Percentiles rank a stretch among this genome's conserved stretches.
These are phyloP conservation scores for Arachis hypogaea DNA, from an alignment of 306 rosid genomes.

Conservation along the genomic window DNA sequence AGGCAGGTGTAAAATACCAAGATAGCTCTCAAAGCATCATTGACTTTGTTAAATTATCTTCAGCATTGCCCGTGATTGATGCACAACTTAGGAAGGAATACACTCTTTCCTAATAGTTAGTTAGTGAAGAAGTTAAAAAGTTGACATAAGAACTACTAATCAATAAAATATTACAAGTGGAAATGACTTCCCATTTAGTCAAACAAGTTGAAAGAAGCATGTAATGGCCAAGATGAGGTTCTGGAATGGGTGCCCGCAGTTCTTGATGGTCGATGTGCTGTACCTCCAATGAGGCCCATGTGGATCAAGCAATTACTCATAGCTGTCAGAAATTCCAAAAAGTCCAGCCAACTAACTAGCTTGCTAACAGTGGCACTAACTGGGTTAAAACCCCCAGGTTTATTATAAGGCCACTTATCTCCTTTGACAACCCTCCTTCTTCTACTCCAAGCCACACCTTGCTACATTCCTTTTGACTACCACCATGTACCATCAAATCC, in stretches of 20 bases:
- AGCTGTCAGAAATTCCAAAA: constrained; percentile 11
- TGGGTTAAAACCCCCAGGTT: constrained; percentile 4
- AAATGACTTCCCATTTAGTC: neutral
- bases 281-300: neutral
- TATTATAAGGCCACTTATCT: neutral
- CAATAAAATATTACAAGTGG: neutral
- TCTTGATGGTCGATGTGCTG: neutral
- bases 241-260: neutral
- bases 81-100: neutral
- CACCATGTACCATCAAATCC: constrained; percentile 31
- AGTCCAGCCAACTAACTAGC: neutral
- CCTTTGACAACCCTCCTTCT: neutral
- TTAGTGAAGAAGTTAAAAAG: neutral
- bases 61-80: neutral
- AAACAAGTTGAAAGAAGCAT: neutral
- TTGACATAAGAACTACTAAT: neutral
- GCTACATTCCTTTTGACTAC: neutral
- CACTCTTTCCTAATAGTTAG: neutral
- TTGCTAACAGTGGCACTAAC: neutral
- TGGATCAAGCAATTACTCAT: neutral
- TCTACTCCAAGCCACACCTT: neutral
- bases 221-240: neutral
- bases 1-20: neutral
- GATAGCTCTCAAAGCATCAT: neutral
- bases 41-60: neutral